Conservation (phyloP, 2,329 filamentous ascomycete genomes). For the Thelonectria rubi region DNA sequence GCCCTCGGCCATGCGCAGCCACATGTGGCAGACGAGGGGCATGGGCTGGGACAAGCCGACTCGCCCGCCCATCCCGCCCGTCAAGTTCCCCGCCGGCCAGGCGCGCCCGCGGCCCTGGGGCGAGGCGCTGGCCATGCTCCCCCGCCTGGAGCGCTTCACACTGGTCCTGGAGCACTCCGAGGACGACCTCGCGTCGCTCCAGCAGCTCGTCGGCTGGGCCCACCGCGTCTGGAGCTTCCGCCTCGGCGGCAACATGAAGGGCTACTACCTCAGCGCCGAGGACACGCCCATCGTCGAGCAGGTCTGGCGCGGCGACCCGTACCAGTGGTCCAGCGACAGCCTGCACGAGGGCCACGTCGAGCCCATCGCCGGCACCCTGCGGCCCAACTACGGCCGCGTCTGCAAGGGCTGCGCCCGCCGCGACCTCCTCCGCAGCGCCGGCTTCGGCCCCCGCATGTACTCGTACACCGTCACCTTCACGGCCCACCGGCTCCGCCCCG, state of each 20-base stretch:
- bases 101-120: constrained; percentile 16
- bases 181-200: constrained; percentile 2
- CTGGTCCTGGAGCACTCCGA: constrained; percentile 27
- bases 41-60: neutral
- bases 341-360: neutral
- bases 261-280: constrained; percentile 24
- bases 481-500: constrained; percentile 21
- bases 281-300: constrained; percentile 17
- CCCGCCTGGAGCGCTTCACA: constrained; percentile 19
- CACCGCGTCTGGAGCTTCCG: constrained; percentile 30
- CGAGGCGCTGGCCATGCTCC: constrained; percentile 14
- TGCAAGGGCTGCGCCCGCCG: constrained; percentile 4
- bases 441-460: constrained; percentile 24
- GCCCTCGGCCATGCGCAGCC: neutral
- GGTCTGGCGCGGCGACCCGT: constrained; percentile 18
- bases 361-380: neutral
- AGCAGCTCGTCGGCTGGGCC: constrained; percentile 23
- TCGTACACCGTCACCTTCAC: constrained; percentile 26
- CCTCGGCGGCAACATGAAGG: constrained; percentile 26
- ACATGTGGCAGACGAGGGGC: constrained; percentile 21
- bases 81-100: constrained; percentile 9
- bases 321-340: constrained; percentile 2
- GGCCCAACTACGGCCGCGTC: too few species aligned
- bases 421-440: neutral
- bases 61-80: constrained; percentile 18